Percentiles rank a stretch among this genome's conserved stretches.
phyloP scores from a whole-genome alignment of 805 yeast genomes.

The Starmerella geochares region DNA sequence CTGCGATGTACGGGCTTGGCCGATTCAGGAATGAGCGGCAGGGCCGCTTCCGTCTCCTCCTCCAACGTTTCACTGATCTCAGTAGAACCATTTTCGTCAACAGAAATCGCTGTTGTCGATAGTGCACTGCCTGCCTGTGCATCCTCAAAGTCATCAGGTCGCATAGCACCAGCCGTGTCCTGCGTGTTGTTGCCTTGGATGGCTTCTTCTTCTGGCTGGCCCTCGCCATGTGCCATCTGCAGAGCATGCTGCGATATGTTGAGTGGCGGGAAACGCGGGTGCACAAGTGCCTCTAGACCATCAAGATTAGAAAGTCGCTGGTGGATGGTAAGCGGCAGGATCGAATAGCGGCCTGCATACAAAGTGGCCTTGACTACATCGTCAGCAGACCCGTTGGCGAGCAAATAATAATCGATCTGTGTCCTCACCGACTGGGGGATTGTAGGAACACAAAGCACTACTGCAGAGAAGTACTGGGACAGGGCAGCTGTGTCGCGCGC shows the following conservation, averaged over 20 bases:
- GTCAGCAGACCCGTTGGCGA: conserved; percentile 23
- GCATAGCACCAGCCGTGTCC: not conserved
- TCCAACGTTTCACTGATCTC: not conserved
- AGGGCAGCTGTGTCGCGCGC: conserved; percentile 22
- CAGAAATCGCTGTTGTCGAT: not conserved
- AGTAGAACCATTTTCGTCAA: not conserved
- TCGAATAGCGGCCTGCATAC: conserved; percentile 58
- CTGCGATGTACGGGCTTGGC: conserved; percentile 3
- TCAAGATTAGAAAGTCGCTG: conserved; percentile 5
- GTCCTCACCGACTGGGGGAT: conserved; percentile 57
- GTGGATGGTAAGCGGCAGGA: conserved; percentile 57
- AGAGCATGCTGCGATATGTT: conserved; percentile 7
- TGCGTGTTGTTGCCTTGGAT: not conserved
- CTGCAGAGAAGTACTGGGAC: conserved; percentile 40
- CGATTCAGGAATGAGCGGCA: conserved; percentile 10
- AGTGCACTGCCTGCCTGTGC: no score
- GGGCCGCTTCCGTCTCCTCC: not conserved
- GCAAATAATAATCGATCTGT: conserved; percentile 40
- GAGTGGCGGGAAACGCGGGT: conserved; percentile 27
- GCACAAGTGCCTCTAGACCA: conserved; percentile 25
- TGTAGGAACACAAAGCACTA: conserved; percentile 39
- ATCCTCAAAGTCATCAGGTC: no score
- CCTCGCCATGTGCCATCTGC: not conserved
- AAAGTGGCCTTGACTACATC: conserved; percentile 47
- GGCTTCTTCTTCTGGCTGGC: conserved; percentile 3